Percentiles rank a stretch among this genome's conserved stretches.
Evolutionary conservation across 192 early-diverging fungal genomes (phyloP).

Genomic region (Thamnidium elegans): DNA sequence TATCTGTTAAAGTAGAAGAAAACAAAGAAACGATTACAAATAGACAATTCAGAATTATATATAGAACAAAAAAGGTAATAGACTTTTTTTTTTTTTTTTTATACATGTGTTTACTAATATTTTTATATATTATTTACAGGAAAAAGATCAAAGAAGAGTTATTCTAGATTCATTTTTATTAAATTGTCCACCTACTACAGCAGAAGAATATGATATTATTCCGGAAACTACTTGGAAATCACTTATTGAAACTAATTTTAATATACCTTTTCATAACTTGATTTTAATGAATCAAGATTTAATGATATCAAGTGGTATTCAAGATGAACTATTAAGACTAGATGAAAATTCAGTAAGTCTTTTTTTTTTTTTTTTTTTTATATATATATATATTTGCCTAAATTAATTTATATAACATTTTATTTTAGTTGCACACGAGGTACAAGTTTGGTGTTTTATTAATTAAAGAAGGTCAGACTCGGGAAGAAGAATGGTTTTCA

Average conservation of each 20-base stretch:
- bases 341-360: slow-evolving; percentile 73
- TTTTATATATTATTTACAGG: slow-evolving; percentile 2
- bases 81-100: neutral
- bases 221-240: slow-evolving; percentile 42
- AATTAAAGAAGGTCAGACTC: slow-evolving; percentile 63
- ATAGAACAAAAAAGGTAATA: slow-evolving; percentile 26
- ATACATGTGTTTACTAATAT: neutral
- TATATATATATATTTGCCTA: neutral
- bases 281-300: slow-evolving; percentile 55
- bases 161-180: slow-evolving; percentile 35
- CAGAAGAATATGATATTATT: slow-evolving; percentile 3
- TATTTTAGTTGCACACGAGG: slow-evolving; percentile 33
- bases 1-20: slow-evolving; percentile 24
- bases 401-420: neutral
- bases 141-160: slow-evolving; percentile 24
- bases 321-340: slow-evolving; percentile 63
- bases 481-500: slow-evolving; percentile 76
- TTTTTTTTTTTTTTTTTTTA: no score
- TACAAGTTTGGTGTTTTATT: slow-evolving; percentile 85
- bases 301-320: slow-evolving; percentile 40
- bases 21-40: neutral
- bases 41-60: slow-evolving; percentile 28
- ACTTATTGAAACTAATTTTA: slow-evolving; percentile 41
- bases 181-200: slow-evolving; percentile 4
- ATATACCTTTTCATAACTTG: slow-evolving; percentile 47